These are phyloP conservation scores for Apiospora malaysiana DNA, from an alignment of 2,329 filamentous ascomycete species.

Conservation along the genomic window DNA sequence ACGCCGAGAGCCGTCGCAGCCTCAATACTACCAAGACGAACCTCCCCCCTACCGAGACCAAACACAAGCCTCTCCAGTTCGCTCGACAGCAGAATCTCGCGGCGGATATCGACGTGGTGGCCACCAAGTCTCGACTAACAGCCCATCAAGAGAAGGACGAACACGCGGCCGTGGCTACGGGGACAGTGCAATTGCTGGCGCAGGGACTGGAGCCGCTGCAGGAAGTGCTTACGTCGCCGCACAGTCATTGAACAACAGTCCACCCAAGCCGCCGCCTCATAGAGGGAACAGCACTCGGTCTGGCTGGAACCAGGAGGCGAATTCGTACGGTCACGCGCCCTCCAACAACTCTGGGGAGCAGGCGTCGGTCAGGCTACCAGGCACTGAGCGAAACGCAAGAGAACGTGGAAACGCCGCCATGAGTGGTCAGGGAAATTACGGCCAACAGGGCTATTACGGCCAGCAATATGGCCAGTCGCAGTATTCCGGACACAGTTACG, in stretches of 20 bases:
- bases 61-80: conserved; percentile 21
- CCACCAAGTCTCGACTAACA: conserved; percentile 47
- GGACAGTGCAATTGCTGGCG: conserved; percentile 29
- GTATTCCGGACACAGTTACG: conserved; percentile 19
- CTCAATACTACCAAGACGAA: conserved; percentile 34
- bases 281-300: conserved; percentile 4
- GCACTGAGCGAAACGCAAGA: conserved; percentile 67
- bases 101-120: conserved; percentile 30
- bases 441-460: conserved; percentile 30
- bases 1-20: conserved; percentile 24
- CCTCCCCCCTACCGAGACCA: conserved; percentile 30
- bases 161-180: conserved; percentile 37
- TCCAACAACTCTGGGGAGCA: conserved; percentile 57
- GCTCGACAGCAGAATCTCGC: conserved; percentile 27
- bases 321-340: neutral
- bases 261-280: conserved; percentile 33
- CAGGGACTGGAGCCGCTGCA: conserved; percentile 32
- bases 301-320: neutral
- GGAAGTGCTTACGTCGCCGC: conserved; percentile 29
- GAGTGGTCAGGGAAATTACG: conserved; percentile 38
- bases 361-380: conserved; percentile 70
- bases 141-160: conserved; percentile 42
- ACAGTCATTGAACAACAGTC: conserved; percentile 31
- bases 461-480: conserved; percentile 2
- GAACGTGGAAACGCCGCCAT: conserved; percentile 70